Evolutionary conservation across 345 rosid species (phyloP).

Genomic region (Barbarea vulgaris): DNA sequence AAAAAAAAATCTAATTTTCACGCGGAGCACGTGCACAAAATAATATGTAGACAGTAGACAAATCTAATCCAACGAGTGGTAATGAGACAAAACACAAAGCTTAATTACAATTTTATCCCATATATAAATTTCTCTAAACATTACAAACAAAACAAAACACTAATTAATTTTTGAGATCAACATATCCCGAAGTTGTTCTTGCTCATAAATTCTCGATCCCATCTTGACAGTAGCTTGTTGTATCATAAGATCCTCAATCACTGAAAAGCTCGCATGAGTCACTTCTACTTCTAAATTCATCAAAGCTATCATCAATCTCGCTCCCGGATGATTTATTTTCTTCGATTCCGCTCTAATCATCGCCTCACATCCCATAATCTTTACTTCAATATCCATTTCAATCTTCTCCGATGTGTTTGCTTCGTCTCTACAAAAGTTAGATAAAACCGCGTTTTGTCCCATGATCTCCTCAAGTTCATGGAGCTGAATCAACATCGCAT

Average conservation of each 20-base stretch:
- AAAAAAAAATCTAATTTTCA: not conserved
- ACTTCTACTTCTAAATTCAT: constrained; percentile 66
- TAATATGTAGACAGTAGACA: not conserved
- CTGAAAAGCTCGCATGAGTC: constrained; percentile 63
- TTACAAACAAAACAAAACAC: not conserved
- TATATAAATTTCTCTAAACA: not conserved
- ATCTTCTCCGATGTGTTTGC: not conserved
- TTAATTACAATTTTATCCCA: constrained; percentile 4
- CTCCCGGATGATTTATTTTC: constrained; percentile 53
- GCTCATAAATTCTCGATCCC: constrained; percentile 30
- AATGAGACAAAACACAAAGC: not conserved
- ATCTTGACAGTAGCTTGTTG: constrained; percentile 65
- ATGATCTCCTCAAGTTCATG: constrained; percentile 18
- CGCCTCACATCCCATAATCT: constrained; percentile 55
- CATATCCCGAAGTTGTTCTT: constrained; percentile 14
- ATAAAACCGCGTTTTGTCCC: constrained; percentile 18
- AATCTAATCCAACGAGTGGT: not conserved
- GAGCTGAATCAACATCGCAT: not conserved
- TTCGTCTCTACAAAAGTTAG: not conserved
- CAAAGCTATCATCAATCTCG: constrained; percentile 54
- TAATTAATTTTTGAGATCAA: constrained; percentile 2
- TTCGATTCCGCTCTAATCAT: constrained; percentile 70
- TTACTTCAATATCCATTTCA: constrained; percentile 49
- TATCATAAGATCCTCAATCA: constrained; percentile 61
- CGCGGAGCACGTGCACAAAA: not conserved